A percentile compares a stretch with the other conserved stretches of the same genome.
Conservation (phyloP, 805 yeast genomes). For the Scheffersomyces ergatensis region DNA sequence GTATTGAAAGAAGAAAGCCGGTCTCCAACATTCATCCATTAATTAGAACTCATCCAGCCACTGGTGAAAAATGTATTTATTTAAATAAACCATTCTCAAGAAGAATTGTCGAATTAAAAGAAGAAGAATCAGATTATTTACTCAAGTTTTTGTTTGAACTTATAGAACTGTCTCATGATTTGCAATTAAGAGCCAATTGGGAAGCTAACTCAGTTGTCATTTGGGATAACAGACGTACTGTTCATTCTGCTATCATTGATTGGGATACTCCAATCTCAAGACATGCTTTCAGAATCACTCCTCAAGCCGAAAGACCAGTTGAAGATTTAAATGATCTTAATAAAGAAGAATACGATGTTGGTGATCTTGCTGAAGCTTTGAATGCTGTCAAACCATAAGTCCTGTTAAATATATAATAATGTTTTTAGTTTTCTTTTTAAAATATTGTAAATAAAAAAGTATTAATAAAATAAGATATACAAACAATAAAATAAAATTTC, state of each 20-base stretch:
- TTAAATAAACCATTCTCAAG: constrained; percentile 63
- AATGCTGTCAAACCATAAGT: constrained; percentile 9
- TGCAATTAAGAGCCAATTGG: constrained; percentile 71
- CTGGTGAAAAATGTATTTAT: constrained; percentile 57
- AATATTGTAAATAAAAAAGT: neutral
- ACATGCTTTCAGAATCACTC: constrained; percentile 73
- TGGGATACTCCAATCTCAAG: constrained; percentile 67
- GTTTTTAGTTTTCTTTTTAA: neutral
- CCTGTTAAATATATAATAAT: neutral
- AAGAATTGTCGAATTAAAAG: constrained; percentile 67
- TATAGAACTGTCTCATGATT: constrained; percentile 52
- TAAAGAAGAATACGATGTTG: constrained; percentile 31
- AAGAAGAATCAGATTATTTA: constrained; percentile 64
- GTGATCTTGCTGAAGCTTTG: constrained; percentile 30
- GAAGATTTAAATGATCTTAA: constrained; percentile 38
- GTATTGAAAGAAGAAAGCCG: constrained; percentile 62
- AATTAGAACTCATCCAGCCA: constrained; percentile 71
- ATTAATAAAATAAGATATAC: too few relatives aligned
- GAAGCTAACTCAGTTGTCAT: constrained; percentile 66
- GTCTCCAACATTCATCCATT: constrained; percentile 67
- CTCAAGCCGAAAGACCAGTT: constrained; percentile 72
- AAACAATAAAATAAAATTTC: too few relatives aligned
- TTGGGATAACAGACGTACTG: constrained; percentile 76
- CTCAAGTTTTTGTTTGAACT: constrained; percentile 56
- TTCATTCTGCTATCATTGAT: constrained; percentile 69